Evolutionary conservation across 768 basidiomycete genomes (phyloP).

Genomic region (Boletus bicolor): DNA sequence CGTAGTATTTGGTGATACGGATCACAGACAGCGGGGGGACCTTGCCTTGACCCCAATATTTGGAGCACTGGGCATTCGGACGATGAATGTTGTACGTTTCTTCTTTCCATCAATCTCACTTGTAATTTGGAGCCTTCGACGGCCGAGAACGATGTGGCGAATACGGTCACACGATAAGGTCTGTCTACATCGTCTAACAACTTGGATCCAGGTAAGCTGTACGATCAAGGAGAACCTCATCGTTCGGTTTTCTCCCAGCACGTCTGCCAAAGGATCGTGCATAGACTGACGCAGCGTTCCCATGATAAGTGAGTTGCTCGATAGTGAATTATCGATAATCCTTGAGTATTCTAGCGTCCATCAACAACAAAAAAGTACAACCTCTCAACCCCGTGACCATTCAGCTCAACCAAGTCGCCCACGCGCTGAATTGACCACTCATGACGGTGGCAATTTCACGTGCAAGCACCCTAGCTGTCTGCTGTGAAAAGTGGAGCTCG

Average conservation of each 20-base stretch:
- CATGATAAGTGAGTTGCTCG: background rate
- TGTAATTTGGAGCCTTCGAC: background rate
- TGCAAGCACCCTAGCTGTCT: constrained; percentile 52
- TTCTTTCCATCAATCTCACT: constrained; percentile 5
- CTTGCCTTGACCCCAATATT: background rate
- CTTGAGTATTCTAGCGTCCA: background rate
- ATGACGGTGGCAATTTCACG: constrained; percentile 48
- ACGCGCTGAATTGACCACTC: constrained; percentile 40
- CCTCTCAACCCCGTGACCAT: background rate
- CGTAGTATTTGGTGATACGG: background rate
- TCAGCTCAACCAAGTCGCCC: constrained; percentile 52
- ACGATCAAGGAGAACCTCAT: background rate
- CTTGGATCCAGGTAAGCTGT: background rate
- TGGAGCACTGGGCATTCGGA: background rate
- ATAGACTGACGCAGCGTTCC: background rate
- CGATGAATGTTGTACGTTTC: constrained; percentile 6
- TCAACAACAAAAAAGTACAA: background rate
- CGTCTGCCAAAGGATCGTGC: background rate
- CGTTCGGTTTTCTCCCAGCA: background rate
- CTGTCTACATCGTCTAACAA: background rate
- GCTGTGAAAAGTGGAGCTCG: constrained; percentile 60
- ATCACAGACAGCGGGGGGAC: background rate
- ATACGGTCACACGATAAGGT: too few species aligned
- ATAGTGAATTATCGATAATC: background rate
- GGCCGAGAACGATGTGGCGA: background rate